Evolutionary conservation across 2,329 filamentous ascomycete species (phyloP).

Genomic region (Conoideocrella luteorostrata): DNA sequence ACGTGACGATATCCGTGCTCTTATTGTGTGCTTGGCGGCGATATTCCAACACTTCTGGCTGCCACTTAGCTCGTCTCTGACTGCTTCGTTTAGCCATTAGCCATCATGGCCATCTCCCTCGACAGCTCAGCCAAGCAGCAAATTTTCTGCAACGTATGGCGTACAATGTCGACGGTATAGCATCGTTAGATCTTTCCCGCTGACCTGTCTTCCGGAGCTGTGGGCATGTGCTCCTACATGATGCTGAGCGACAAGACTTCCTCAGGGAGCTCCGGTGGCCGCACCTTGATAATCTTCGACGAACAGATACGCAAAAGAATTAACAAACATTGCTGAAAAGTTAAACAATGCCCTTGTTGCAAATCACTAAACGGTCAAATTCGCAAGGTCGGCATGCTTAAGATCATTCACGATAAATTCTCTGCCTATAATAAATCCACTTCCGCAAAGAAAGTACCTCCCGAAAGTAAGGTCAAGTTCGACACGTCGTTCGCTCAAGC

Average conservation of each 20-base stretch:
- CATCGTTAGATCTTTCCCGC: too few relatives aligned
- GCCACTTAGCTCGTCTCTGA: too few relatives aligned
- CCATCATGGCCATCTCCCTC: too few relatives aligned
- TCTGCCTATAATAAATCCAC: conserved; percentile 82
- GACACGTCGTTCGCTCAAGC: conserved; percentile 80
- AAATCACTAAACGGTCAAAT: conserved; percentile 81
- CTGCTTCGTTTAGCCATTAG: too few relatives aligned
- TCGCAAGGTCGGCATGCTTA: conserved; percentile 85
- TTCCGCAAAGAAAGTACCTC: conserved; percentile 75
- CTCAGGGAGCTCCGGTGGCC: conserved; percentile 76
- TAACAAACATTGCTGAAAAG: conserved; percentile 83
- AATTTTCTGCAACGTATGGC: too few relatives aligned
- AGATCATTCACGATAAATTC: conserved; percentile 92
- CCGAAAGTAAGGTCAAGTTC: conserved; percentile 75
- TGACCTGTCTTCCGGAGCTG: too few relatives aligned
- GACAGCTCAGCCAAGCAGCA: too few relatives aligned
- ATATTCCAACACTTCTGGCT: too few relatives aligned
- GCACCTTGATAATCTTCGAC: conserved; percentile 78
- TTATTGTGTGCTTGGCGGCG: too few relatives aligned
- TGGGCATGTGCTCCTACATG: conserved; percentile 73
- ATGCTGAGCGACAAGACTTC: conserved; percentile 69
- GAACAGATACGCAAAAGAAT: conserved; percentile 81
- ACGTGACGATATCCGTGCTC: too few relatives aligned
- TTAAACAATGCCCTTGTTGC: conserved; percentile 75
- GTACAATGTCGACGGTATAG: too few relatives aligned